phyloP scores from a whole-genome alignment of 169 alveolate genomes.

The Toxoplasma gondii region DNA sequence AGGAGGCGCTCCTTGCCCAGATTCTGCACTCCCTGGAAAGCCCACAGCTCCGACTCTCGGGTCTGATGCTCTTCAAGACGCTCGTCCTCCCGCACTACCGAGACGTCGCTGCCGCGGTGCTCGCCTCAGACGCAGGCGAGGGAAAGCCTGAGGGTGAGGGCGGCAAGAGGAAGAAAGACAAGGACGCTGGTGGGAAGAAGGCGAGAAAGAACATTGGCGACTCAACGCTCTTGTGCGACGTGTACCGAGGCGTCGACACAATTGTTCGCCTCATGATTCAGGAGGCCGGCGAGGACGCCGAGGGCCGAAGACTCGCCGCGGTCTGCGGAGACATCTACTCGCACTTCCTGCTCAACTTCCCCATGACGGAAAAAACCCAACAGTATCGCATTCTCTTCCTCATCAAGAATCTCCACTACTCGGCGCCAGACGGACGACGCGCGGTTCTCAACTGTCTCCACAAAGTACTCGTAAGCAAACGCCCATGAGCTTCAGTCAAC shows the following conservation, averaged over 20 bases:
- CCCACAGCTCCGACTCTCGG: conserved; percentile 61
- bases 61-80: conserved; percentile 58
- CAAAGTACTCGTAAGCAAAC: conserved; percentile 51
- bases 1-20: conserved; percentile 68
- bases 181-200: background rate
- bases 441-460: conserved; percentile 62
- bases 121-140: conserved; percentile 50
- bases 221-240: conserved; percentile 30
- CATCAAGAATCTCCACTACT: conserved; percentile 52
- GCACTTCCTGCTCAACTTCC: conserved; percentile 67
- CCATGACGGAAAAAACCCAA: conserved; percentile 68
- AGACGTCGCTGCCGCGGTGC: conserved; percentile 48
- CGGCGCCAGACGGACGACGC: conserved; percentile 62
- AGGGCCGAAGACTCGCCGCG: conserved; percentile 46
- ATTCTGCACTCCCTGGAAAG: conserved; percentile 62
- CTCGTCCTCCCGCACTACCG: conserved; percentile 66
- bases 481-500: background rate
- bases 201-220: conserved; percentile 12
- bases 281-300: conserved; percentile 53
- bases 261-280: conserved; percentile 68
- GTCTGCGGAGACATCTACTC: conserved; percentile 67
- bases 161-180: conserved; percentile 37
- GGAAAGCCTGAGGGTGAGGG: conserved; percentile 19
- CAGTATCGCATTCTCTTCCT: conserved; percentile 64
- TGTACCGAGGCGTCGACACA: conserved; percentile 58